Evolutionary conservation across 176 grass and related monocot genomes (phyloP).

Genomic region (Eragrostis curvula): DNA sequence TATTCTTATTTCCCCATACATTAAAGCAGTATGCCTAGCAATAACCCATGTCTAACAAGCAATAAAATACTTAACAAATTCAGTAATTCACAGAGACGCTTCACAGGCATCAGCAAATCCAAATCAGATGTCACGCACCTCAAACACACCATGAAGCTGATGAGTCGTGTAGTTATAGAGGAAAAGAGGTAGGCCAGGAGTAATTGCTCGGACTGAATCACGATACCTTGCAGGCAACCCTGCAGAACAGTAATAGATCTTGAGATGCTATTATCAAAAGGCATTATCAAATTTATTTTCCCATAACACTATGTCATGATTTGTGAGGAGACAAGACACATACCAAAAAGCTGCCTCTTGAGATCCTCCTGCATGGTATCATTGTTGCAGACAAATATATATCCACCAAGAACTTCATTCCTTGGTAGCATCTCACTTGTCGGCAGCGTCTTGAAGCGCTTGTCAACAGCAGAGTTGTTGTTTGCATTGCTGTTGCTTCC

Average conservation of each 20-base stretch:
- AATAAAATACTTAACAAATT: too few species aligned
- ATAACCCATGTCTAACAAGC: too few species aligned
- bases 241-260: slow-evolving; percentile 46
- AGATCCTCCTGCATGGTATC: slow-evolving; percentile 99
- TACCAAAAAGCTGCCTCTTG: slow-evolving; percentile 98
- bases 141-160: slow-evolving; percentile 98
- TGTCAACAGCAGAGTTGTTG: slow-evolving; percentile 65
- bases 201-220: slow-evolving; percentile 97
- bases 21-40: too few species aligned
- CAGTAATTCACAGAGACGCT: too few species aligned
- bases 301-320: neutral
- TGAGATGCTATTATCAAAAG: slow-evolving; percentile 10
- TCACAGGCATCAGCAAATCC: slow-evolving; percentile 1
- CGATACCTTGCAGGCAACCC: slow-evolving; percentile 95
- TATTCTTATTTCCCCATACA: too few species aligned
- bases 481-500: slow-evolving; percentile 52
- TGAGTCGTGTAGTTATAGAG: slow-evolving; percentile 98
- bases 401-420: slow-evolving; percentile 97
- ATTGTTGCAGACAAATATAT: slow-evolving; percentile 99
- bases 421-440: slow-evolving; percentile 95
- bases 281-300: neutral
- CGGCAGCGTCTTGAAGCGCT: slow-evolving; percentile 96
- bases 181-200: slow-evolving; percentile 96
- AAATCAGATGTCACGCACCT: slow-evolving; percentile 56
- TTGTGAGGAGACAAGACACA: slow-evolving; percentile 22